phyloP scores from a whole-genome alignment of 164 flowering plant genomes.

The Cinnamomum micranthum region DNA sequence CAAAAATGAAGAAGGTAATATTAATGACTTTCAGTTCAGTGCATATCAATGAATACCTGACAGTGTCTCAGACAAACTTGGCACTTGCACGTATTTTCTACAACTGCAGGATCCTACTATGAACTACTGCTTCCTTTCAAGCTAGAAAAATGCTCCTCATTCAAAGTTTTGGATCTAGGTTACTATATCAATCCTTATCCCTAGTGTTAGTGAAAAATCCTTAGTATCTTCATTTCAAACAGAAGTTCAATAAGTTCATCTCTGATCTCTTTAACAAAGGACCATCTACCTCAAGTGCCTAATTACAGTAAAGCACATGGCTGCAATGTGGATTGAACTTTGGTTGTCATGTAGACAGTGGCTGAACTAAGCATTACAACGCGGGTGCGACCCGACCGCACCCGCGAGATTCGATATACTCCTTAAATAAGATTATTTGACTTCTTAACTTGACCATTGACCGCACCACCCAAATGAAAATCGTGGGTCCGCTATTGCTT shows the following conservation, averaged over 20 bases:
- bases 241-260: background rate
- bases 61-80: too few species aligned
- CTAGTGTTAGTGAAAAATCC: too few species aligned
- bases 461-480: too few species aligned
- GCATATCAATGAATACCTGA: too few species aligned
- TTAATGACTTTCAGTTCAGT: background rate
- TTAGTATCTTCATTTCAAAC: background rate
- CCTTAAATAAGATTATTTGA: too few species aligned
- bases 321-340: background rate
- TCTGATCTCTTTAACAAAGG: background rate
- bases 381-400: too few species aligned
- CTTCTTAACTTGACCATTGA: too few species aligned
- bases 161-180: too few species aligned
- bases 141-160: background rate
- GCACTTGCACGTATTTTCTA: background rate
- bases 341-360: background rate
- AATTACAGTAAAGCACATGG: background rate
- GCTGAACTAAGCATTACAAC: too few species aligned
- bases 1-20: background rate
- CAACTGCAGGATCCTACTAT: background rate
- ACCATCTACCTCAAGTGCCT: background rate
- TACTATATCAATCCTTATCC: too few species aligned
- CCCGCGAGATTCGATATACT: too few species aligned
- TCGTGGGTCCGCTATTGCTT: too few species aligned
- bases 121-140: background rate